Base-by-base conservation (phyloP, 2,329 filamentous ascomycete genomes). In the Diaporthe helianthi region DNA sequence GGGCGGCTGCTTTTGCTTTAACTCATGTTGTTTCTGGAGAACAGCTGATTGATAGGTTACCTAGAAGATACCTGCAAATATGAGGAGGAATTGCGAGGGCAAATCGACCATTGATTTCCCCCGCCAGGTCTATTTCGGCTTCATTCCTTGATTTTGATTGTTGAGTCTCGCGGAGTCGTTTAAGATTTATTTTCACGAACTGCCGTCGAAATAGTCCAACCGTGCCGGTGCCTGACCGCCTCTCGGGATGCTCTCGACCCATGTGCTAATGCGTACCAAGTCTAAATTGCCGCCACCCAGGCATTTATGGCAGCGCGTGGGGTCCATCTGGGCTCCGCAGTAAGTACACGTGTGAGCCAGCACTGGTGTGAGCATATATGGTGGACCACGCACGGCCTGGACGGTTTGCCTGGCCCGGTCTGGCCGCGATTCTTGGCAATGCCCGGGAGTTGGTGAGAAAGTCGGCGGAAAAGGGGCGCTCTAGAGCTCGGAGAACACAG, bases 11-110 rank as follows among this genome's bases (percentile, higher is more conserved):
- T 66, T 46, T 51, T 58, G 54, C 54, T 38, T 61, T 33, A 19
- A 26, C 19, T 61, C 17, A 41, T 55, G 41, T 47, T 41, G 36
- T 46, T 41, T 49, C 60, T 54, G 60, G 47, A 51, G 36, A 44
- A 60, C 46, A 67, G 46, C 54, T 67, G 68, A 47, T 67, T 54
- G 36, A 52, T 61, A 67, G 63, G 53, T 55, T 46, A 61, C 64
- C 63, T 67, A 67, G 65, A 65, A 69, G 68, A 69, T 69, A 69
- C 68, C 68, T 69, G 53, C 63, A 69, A 55, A 69, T 69, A 67
- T 61, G 68, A 47, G 55, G 55, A 22, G 55, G 41, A 46, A 29
- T n/a, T 41, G 53, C 53, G 33, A 69, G 63, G 63, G 44, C 49
- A 69, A 69, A 67, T 69, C 44, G 44, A 69, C 55, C 26, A 53